Evolutionary conservation across 2,329 filamentous ascomycete genomes (phyloP), one percentile per base, ranked within the genome.

Genomic region (Ophiostoma sp.): DNA sequence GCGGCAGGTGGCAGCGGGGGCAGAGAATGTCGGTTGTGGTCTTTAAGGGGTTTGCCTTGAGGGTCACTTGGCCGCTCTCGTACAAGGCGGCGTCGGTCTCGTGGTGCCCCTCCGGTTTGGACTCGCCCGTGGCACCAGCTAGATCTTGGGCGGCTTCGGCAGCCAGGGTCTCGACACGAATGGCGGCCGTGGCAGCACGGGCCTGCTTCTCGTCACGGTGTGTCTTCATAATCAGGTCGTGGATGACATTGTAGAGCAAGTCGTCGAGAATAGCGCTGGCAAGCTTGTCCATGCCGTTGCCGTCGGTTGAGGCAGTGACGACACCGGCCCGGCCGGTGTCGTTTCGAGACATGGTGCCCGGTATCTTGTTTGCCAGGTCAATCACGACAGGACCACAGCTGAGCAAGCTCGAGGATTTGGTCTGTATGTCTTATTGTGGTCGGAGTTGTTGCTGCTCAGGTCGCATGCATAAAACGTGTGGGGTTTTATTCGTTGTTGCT

Each of bases 121-220:
- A 82, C 78, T 90, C 87, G 78, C 85, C 82, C 2, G 84, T 83
- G 7, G 86, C 85, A 74, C 82, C 84, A 70, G 89, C 87, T 64
- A 76, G 72, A 42, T 76, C 74, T 50, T 77, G 75, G n/a, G 87
- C 86, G 75, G 85, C 82, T 75, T 89, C 86, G 76, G 85, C 83
- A 70, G 87, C 88, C 76, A 89, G 81, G 78, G 91, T 90, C 81
- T 91, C 89, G 78, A 91, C 87, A 66, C 86, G 84, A 77, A 91
- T 90, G 76, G 89, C 86, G 78, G 91, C 87, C 74, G 91, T 87
- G 76, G 88, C 83, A 77, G 90, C 89, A 80, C 91, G 89, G 71
- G 93, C 89, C 76, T 90, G 88, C 84, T 95, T 95, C 83, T 95
- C 93, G 77, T 92, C 88, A 77, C 91, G 91, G 81, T 95, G 93